Evolutionary conservation across 192 early-diverging fungal species (phyloP), one percentile per base, ranked within the genome.

Genomic region (Geranomyces michiganensis): DNA sequence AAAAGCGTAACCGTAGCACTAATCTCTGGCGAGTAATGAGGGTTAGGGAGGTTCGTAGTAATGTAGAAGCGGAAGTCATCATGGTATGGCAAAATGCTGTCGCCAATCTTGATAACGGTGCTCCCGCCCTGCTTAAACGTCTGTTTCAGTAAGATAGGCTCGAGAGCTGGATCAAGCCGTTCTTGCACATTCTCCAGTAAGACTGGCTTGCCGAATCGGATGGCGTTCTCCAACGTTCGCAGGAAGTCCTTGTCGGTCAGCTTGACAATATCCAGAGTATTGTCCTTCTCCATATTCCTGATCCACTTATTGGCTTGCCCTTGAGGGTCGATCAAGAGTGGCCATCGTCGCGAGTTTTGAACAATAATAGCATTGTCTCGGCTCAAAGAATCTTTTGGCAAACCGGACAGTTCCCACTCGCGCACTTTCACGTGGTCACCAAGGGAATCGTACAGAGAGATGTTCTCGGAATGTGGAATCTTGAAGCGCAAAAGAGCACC

Each of bases 291-390:
- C 86, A 88, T 84, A 65, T 88, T 88, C 24, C 84, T 65, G 62
- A 88, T 88, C 87, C 87, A 87, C 48, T 85, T 87, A 70, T 88
- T 88, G 7, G 85, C 87, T 71, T 88, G 87, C 4, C 87, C 87
- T 69, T 88, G 87, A 0, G 87, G 87, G 71, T 88, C 87, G 59
- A 88, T 88, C 49, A 88, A 56, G 6, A 88, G 72, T 6, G 87
- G 87, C 87, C 87, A 88, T 69, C 87, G 56, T 48, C 87, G 45
- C n/a, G 87, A 85, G 58, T 88, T 79, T 58, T 84, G 83, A 8
- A 88, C 85, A 22, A 88, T 85, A 29, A 88, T 78, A 44, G 75
- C 87, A 70, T 88, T 88, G 65, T 88, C 87, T n/a, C 83, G 67
- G 15, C 79, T 81, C 15, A 88, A 65, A 5, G 80, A 62, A 63